A percentile compares a stretch with the other conserved stretches of the same genome.
phyloP scores from a whole-genome alignment of 257 asterid genomes.

The Gynochthodes officinalis region DNA sequence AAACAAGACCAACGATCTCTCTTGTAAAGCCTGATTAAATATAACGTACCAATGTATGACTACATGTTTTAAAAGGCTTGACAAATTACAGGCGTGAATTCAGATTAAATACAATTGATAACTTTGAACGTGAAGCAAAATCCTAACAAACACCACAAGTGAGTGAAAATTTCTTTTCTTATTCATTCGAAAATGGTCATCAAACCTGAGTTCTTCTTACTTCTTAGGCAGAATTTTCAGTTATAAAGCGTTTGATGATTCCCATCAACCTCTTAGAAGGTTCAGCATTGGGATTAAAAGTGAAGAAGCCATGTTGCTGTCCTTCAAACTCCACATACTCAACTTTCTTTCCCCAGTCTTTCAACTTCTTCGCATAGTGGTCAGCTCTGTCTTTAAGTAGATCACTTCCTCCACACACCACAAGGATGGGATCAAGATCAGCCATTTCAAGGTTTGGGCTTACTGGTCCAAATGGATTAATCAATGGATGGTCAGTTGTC shows the following conservation, averaged over 20 bases:
- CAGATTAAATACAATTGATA: no score
- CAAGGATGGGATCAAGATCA: conserved; percentile 56
- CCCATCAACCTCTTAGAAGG: conserved; percentile 44
- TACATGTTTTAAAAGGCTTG: no score
- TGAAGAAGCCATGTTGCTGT: conserved; percentile 75
- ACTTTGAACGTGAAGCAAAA: no score
- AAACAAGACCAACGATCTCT: no score
- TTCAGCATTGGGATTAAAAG: conserved; percentile 48
- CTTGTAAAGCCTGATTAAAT: no score
- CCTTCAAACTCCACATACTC: conserved; percentile 74
- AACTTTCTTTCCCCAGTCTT: conserved; percentile 49
- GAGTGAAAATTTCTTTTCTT: no score
- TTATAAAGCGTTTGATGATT: conserved; percentile 40
- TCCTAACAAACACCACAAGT: no score
- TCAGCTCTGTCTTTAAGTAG: conserved; percentile 57
- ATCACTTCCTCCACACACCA: conserved; percentile 56
- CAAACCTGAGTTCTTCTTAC: neutral
- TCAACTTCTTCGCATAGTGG: conserved; percentile 45
- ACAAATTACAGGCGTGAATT: no score
- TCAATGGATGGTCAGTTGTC: conserved; percentile 54
- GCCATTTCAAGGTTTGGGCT: conserved; percentile 40
- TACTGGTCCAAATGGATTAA: conserved; percentile 64
- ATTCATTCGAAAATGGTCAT: neutral
- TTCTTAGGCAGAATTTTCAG: conserved; percentile 32
- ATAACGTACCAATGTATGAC: no score